Evolutionary conservation across 1,284 basidiomycete genomes (phyloP).

Genomic region (Baeospora myosura): DNA sequence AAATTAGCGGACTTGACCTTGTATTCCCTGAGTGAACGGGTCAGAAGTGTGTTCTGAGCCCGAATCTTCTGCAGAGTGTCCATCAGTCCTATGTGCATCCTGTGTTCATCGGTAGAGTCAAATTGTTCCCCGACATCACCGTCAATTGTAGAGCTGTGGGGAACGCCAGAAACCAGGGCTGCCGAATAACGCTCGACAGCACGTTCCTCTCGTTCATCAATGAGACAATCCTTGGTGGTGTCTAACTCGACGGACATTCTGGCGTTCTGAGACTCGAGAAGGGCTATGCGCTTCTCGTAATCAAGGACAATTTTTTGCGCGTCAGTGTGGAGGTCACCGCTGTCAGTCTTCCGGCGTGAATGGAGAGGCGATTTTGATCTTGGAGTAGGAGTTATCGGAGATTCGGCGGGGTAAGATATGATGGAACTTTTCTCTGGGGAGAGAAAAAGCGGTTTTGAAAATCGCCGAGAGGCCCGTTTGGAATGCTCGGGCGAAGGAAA

Average conservation of each 20-base stretch:
- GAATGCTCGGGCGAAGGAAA: too few relatives aligned
- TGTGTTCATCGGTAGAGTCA: constrained; percentile 17
- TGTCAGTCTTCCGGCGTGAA: constrained; percentile 16
- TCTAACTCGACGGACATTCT: constrained; percentile 17
- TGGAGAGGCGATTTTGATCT: constrained; percentile 1
- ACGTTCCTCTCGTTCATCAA: constrained; percentile 17
- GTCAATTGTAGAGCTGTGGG: constrained; percentile 10
- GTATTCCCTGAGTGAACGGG: constrained; percentile 17
- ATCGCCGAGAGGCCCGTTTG: background rate
- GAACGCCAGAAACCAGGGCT: constrained; percentile 2
- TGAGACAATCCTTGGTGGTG: constrained; percentile 15
- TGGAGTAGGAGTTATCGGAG: background rate
- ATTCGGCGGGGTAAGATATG: background rate
- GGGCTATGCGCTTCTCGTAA: constrained; percentile 18
- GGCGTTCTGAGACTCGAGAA: constrained; percentile 16
- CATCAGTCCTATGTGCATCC: constrained; percentile 16
- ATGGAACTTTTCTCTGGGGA: background rate
- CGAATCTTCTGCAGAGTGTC: constrained; percentile 20
- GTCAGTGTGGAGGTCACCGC: constrained; percentile 15
- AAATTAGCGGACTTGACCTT: constrained; percentile 15
- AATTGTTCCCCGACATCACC: constrained; percentile 12
- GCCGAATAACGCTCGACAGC: constrained; percentile 8
- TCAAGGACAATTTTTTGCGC: constrained; percentile 14
- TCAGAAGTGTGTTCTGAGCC: constrained; percentile 17
- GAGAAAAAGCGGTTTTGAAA: background rate